Evolutionary conservation across 2,329 filamentous ascomycete species (phyloP).

Genomic region (Intubia oerlemansii): DNA sequence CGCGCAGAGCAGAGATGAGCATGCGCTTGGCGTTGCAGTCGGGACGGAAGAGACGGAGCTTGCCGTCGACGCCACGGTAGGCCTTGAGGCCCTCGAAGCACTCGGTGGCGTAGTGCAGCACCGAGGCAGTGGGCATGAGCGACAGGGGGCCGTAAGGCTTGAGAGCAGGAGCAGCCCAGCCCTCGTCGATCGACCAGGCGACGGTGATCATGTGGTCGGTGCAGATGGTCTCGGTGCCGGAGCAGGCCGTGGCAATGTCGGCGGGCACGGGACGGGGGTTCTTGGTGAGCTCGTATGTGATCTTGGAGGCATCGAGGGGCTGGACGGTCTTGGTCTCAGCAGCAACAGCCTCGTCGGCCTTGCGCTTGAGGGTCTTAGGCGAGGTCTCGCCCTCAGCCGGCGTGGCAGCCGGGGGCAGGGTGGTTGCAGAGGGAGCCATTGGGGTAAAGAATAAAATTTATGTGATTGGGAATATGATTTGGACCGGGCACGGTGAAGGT

Average conservation of each 20-base stretch:
- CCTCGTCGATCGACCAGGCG: slow-evolving; percentile 39
- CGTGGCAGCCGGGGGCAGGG: slow-evolving; percentile 10
- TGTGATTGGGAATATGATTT: too few relatives aligned
- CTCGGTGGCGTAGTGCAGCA: slow-evolving; percentile 75
- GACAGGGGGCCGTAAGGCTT: slow-evolving; percentile 57
- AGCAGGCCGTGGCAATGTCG: slow-evolving; percentile 22
- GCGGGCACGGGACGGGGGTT: slow-evolving; percentile 28
- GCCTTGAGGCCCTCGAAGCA: slow-evolving; percentile 76
- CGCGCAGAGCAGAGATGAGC: slow-evolving; percentile 36
- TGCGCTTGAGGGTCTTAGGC: slow-evolving; percentile 28
- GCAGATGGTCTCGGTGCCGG: slow-evolving; percentile 31
- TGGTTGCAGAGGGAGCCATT: slow-evolving; percentile 12
- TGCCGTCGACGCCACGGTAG: slow-evolving; percentile 59
- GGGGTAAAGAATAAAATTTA: too few relatives aligned
- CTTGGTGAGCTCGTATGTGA: slow-evolving; percentile 30
- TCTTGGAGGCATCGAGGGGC: slow-evolving; percentile 40
- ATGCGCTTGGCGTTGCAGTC: slow-evolving; percentile 49
- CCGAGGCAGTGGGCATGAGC: slow-evolving; percentile 62
- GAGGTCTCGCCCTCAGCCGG: too few relatives aligned
- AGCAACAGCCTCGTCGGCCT: slow-evolving; percentile 18
- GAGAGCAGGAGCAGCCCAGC: slow-evolving; percentile 56
- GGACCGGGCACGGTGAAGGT: too few relatives aligned
- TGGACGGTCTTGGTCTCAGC: slow-evolving; percentile 14
- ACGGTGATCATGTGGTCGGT: slow-evolving; percentile 81
- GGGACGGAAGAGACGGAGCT: slow-evolving; percentile 58